Evolutionary conservation across 805 yeast species (phyloP).

Genomic region (Starmerella khaoyaiensis): DNA sequence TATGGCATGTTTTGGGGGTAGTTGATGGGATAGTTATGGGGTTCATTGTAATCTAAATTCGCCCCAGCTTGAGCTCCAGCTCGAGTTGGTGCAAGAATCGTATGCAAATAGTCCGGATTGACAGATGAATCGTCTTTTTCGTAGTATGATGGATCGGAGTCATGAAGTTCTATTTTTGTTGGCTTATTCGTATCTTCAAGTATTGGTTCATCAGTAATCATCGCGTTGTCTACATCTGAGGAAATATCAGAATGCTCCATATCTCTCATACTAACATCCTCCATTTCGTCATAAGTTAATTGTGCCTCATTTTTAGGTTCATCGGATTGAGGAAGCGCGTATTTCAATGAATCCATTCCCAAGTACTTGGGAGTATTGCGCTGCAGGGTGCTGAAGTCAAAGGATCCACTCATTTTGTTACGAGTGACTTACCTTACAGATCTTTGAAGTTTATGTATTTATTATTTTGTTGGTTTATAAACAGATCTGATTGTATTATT

Average conservation of each 20-base stretch:
- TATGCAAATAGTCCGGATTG: not conserved
- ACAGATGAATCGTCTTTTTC: not conserved
- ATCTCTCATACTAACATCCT: conserved; percentile 1
- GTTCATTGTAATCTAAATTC: not conserved
- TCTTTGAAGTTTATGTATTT: too few species aligned
- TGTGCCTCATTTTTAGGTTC: not conserved
- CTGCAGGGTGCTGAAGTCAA: conserved; percentile 7
- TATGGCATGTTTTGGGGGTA: not conserved
- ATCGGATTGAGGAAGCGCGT: conserved; percentile 4
- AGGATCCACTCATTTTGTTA: conserved; percentile 13
- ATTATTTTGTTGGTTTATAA: too few species aligned
- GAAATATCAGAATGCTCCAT: not conserved
- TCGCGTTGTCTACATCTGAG: not conserved
- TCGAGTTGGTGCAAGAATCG: conserved; percentile 18
- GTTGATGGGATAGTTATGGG: not conserved
- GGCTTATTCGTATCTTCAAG: too few species aligned
- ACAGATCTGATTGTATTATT: too few species aligned
- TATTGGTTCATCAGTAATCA: not conserved
- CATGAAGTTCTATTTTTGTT: not conserved
- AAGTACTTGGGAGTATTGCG: conserved; percentile 13
- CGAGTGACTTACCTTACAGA: too few species aligned
- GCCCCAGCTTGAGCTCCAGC: conserved; percentile 20
- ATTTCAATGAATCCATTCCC: conserved; percentile 15
- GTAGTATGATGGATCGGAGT: not conserved
- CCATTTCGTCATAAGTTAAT: not conserved